Conservation (phyloP, 352 stramenopile genomes). For the Phytophthora megakarya region DNA sequence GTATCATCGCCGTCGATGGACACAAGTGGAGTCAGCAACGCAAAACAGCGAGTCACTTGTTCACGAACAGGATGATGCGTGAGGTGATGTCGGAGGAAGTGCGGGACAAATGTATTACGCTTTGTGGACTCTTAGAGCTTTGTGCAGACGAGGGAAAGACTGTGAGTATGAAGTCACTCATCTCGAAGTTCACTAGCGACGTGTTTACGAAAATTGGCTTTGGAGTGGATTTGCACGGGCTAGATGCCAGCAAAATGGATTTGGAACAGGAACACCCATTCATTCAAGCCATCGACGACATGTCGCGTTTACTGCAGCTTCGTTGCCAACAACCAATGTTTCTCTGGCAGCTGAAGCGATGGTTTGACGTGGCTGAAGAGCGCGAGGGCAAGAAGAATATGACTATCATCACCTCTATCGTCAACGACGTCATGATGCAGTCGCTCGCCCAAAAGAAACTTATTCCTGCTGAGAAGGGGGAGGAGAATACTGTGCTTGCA, state of each 20-base stretch:
- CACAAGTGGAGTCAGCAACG: conserved; percentile 64
- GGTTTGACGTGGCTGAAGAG: conserved; percentile 43
- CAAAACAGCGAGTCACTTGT: conserved; percentile 87
- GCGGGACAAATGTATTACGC: conserved; percentile 25
- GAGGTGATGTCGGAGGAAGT: conserved; percentile 51
- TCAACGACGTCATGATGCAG: conserved; percentile 40
- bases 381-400: conserved; percentile 37
- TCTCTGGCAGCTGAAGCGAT: conserved; percentile 55
- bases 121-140: conserved; percentile 33
- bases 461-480: background rate
- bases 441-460: conserved; percentile 32
- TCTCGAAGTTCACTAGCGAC: conserved; percentile 69
- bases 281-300: conserved; percentile 52
- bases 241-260: conserved; percentile 36
- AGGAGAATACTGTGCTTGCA: background rate
- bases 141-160: conserved; percentile 5
- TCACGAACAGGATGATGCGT: conserved; percentile 67
- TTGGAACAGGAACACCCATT: conserved; percentile 39
- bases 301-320: conserved; percentile 38
- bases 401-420: conserved; percentile 37
- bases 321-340: conserved; percentile 52
- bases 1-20: conserved; percentile 69
- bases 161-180: conserved; percentile 45
- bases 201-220: conserved; percentile 78
- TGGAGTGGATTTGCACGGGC: conserved; percentile 52